phyloP scores from a whole-genome alignment of 805 yeast genomes.

The Hanseniaspora mollemarum region DNA sequence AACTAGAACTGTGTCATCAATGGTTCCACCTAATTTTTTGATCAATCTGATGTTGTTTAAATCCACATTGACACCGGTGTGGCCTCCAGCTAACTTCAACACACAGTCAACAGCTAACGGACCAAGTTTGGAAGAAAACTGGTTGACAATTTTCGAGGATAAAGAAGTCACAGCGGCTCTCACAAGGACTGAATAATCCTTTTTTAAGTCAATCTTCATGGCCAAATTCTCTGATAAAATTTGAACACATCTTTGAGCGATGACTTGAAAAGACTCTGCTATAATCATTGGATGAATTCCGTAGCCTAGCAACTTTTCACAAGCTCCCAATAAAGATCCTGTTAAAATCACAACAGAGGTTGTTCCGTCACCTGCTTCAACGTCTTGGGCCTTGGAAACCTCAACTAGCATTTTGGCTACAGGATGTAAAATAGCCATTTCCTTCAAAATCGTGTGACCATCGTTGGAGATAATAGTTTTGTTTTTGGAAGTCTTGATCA shows the following conservation, averaged over 20 bases:
- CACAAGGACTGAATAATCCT: conserved; percentile 69
- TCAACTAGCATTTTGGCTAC: conserved; percentile 98
- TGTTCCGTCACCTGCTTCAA: conserved; percentile 99
- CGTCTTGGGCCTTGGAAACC: conserved; percentile 93
- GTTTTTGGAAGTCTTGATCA: conserved; percentile 89
- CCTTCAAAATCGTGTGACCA: conserved; percentile 92
- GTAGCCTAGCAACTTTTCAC: conserved; percentile 75
- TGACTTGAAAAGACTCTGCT: conserved; percentile 85
- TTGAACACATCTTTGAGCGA: conserved; percentile 73
- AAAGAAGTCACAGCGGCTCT: conserved; percentile 92
- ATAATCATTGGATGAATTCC: conserved; percentile 94
- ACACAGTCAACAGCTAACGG: conserved; percentile 94
- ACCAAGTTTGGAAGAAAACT: conserved; percentile 71
- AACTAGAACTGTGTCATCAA: conserved; percentile 86
- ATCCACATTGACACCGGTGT: conserved; percentile 47
- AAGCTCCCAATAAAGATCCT: conserved; percentile 89
- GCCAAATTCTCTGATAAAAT: conserved; percentile 69
- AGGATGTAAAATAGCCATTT: conserved; percentile 97
- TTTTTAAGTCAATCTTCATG: conserved; percentile 53
- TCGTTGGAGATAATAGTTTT: conserved; percentile 92
- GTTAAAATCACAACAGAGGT: conserved; percentile 93
- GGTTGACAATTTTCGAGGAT: conserved; percentile 90
- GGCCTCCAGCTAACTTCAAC: conserved; percentile 55
- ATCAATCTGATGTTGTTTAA: conserved; percentile 76
- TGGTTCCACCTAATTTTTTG: conserved; percentile 94